Conservation (phyloP, 2,329 filamentous ascomycete genomes). For the Diaporthe citriasiana region DNA sequence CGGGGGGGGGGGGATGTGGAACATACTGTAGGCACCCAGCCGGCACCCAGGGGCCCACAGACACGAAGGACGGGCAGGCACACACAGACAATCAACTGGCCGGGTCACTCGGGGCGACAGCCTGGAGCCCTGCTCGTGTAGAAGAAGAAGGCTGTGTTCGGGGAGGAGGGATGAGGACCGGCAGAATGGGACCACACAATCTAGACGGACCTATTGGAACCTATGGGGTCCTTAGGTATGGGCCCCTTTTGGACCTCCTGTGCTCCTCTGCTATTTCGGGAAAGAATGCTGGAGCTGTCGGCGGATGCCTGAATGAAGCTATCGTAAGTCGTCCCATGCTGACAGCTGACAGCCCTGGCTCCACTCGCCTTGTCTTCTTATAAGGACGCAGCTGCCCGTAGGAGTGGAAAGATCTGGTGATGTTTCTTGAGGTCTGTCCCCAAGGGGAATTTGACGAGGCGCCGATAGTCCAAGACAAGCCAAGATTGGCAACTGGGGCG, state of each 20-base stretch:
- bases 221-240: neutral
- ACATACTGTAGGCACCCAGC: too few relatives aligned
- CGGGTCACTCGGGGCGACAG: too few relatives aligned
- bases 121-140: too few relatives aligned
- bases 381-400: conserved; percentile 1
- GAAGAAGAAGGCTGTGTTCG: conserved; percentile 22
- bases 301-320: neutral
- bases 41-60: too few relatives aligned
- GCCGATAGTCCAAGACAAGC: conserved; percentile 9
- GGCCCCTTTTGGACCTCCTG: neutral
- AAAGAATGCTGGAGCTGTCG: neutral
- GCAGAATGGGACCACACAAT: conserved; percentile 23
- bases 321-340: conserved; percentile 30
- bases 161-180: conserved; percentile 30
- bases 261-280: conserved; percentile 23
- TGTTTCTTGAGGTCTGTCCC: neutral
- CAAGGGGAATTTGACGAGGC: conserved; percentile 17
- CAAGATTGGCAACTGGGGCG: conserved; percentile 26
- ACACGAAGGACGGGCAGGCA: too few relatives aligned
- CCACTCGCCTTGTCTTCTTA: conserved; percentile 7
- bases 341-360: conserved; percentile 16
- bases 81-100: too few relatives aligned
- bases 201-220: neutral
- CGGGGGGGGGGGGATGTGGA: neutral
- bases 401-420: conserved; percentile 29